These are phyloP conservation scores for Haplosporangium sp. DNA, from an alignment of 371 early-diverging fungal genomes.

Conservation along the genomic window DNA sequence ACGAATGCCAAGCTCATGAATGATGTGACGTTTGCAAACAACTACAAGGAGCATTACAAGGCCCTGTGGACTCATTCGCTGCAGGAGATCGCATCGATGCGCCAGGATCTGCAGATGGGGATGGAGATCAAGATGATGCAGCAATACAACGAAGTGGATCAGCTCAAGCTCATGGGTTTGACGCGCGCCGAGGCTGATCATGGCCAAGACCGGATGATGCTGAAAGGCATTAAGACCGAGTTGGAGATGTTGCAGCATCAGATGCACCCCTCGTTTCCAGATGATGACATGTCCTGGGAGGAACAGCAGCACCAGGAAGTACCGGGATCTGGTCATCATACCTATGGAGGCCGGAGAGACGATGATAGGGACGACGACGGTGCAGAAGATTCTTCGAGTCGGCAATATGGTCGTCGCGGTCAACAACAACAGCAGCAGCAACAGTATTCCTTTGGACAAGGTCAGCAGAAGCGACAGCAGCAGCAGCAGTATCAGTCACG, in stretches of 20 bases:
- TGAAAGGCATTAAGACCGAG: conserved; percentile 47
- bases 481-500: conserved; percentile 19
- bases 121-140: conserved; percentile 58
- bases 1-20: conserved; percentile 47
- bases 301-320: conserved; percentile 20
- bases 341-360: not conserved
- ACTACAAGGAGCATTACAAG: conserved; percentile 56
- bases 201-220: conserved; percentile 43
- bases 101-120: conserved; percentile 54
- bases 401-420: conserved; percentile 20
- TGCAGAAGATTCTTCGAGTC: conserved; percentile 12
- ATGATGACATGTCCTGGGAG: conserved; percentile 53
- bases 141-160: conserved; percentile 49
- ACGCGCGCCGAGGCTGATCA: conserved; percentile 47
- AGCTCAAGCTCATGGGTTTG: conserved; percentile 50
- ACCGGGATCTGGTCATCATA: conserved; percentile 15
- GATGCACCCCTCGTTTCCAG: conserved; percentile 36
- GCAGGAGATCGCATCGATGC: conserved; percentile 53
- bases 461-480: conserved; percentile 17
- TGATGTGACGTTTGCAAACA: conserved; percentile 53
- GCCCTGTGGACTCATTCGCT: conserved; percentile 51
- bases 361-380: conserved; percentile 22
- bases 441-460: conserved; percentile 12
- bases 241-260: conserved; percentile 51
- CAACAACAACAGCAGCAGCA: conserved; percentile 11